Evolutionary conservation across 306 rosid species (phyloP).

Genomic region (Echinosophora koreensis): DNA sequence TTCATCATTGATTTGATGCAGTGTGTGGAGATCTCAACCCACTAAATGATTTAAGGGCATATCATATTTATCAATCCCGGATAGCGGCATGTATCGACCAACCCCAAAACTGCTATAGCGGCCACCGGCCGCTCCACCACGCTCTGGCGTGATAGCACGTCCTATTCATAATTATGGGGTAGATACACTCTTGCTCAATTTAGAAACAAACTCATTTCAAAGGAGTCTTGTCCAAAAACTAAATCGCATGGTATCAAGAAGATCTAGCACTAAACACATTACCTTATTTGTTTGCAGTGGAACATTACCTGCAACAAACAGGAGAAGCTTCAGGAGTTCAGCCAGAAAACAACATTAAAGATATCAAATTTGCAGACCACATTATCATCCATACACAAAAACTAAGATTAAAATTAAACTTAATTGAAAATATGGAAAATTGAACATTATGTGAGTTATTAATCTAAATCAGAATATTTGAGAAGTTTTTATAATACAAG

Average conservation of each 20-base stretch:
- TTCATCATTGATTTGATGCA: too few relatives aligned
- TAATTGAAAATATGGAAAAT: slow-evolving; percentile 32
- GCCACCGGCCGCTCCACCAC: too few relatives aligned
- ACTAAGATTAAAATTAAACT: slow-evolving; percentile 35
- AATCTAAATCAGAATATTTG: slow-evolving; percentile 24
- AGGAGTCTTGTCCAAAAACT: background rate
- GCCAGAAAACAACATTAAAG: slow-evolving; percentile 36
- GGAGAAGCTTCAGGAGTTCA: slow-evolving; percentile 47
- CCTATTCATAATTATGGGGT: too few relatives aligned
- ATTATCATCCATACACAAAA: slow-evolving; percentile 30
- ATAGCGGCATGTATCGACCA: too few relatives aligned
- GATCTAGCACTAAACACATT: slow-evolving; percentile 40
- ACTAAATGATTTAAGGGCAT: too few relatives aligned
- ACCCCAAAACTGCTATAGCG: too few relatives aligned
- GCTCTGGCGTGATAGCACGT: too few relatives aligned
- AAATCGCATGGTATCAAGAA: slow-evolving; percentile 34
- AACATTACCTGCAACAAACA: slow-evolving; percentile 63
- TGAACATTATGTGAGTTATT: slow-evolving; percentile 10
- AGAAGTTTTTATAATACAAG: background rate
- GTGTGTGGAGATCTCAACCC: too few relatives aligned
- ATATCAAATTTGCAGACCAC: slow-evolving; percentile 28
- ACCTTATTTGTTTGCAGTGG: slow-evolving; percentile 66
- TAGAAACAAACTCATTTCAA: too few relatives aligned
- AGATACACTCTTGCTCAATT: too few relatives aligned
- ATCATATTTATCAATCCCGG: too few relatives aligned